A percentile compares a stretch with the other conserved stretches of the same genome.
Conservation (phyloP, 106 monocot genomes). For the Acorus gramineus region DNA sequence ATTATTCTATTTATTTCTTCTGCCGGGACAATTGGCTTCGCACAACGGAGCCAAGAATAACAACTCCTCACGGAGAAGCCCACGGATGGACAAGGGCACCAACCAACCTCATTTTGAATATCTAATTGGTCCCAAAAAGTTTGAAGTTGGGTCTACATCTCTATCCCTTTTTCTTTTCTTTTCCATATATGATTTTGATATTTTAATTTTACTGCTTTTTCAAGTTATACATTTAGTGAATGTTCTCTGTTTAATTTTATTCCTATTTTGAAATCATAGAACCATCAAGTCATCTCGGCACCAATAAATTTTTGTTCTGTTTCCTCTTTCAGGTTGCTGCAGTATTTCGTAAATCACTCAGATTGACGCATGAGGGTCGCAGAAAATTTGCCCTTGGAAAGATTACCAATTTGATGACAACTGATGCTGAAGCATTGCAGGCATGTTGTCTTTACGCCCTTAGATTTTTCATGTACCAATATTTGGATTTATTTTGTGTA, state of each 20-base stretch:
- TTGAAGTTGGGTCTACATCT: too few relatives aligned
- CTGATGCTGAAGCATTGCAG: slow-evolving; percentile 94
- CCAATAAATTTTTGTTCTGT: background rate
- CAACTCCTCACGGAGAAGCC: too few relatives aligned
- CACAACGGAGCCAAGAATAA: too few relatives aligned
- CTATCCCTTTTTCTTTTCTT: too few relatives aligned
- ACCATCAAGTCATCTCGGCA: too few relatives aligned
- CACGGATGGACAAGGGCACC: too few relatives aligned
- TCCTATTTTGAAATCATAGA: background rate
- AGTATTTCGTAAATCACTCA: slow-evolving; percentile 93
- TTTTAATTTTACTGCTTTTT: background rate
- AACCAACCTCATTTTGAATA: too few relatives aligned
- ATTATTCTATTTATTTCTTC: too few relatives aligned
- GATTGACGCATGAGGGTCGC: slow-evolving; percentile 76
- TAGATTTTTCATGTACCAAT: background rate
- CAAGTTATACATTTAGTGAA: background rate
- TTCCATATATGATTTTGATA: background rate
- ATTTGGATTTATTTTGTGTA: too few relatives aligned
- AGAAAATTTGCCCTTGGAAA: slow-evolving; percentile 83
- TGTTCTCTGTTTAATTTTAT: background rate
- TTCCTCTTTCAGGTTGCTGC: slow-evolving; percentile 70
- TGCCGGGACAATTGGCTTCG: too few relatives aligned
- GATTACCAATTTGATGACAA: slow-evolving; percentile 98
- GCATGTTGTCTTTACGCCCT: slow-evolving; percentile 13
- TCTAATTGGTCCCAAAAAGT: too few relatives aligned